Evolutionary conservation across 768 basidiomycete genomes (phyloP).

Genomic region (Lepiota subincarnata): DNA sequence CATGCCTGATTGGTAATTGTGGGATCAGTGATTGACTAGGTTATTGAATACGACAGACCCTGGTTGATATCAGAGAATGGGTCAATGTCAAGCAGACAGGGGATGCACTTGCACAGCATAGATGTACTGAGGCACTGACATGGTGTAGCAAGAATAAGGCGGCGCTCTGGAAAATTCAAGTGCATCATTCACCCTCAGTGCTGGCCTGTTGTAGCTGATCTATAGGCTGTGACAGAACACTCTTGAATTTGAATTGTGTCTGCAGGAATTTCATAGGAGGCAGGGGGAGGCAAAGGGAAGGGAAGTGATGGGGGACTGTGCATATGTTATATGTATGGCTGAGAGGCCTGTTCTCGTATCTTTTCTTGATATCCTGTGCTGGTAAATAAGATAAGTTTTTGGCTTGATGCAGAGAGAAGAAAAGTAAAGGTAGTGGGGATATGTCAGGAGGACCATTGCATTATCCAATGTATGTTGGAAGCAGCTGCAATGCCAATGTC

Average conservation of each 20-base stretch:
- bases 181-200: constrained; percentile 19
- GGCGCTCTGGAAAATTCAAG: constrained; percentile 89
- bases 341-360: too few relatives aligned
- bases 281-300: too few relatives aligned
- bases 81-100: constrained; percentile 87
- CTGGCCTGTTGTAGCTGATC: neutral
- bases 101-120: constrained; percentile 65
- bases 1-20: constrained; percentile 11
- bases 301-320: too few relatives aligned
- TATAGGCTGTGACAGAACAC: constrained; percentile 57
- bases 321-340: too few relatives aligned
- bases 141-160: constrained; percentile 98
- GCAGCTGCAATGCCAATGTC: too few relatives aligned
- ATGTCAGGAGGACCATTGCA: too few relatives aligned
- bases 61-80: constrained; percentile 91
- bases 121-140: constrained; percentile 83
- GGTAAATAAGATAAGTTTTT: too few relatives aligned
- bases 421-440: too few relatives aligned
- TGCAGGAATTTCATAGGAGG: constrained; percentile 97
- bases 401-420: too few relatives aligned
- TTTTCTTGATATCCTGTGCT: too few relatives aligned
- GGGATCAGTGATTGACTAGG: neutral
- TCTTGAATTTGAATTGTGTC: constrained; percentile 91
- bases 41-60: constrained; percentile 42
- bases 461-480: too few relatives aligned